These are phyloP conservation scores for Nepenthes mirabilis DNA, from an alignment of 148 eudicot genomes.

Conservation along the genomic window DNA sequence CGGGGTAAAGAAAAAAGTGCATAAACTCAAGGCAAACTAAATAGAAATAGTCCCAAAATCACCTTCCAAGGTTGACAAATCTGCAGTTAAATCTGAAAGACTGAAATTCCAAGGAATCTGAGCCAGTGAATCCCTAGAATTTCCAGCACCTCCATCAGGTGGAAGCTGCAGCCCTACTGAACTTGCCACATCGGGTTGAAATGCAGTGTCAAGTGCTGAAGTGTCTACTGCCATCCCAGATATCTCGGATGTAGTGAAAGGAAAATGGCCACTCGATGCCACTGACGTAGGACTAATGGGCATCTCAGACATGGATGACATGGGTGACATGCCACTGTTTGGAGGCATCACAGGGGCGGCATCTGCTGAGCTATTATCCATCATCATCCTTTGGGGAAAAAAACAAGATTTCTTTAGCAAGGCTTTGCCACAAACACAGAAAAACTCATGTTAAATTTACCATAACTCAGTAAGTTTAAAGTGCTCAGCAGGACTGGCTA, in stretches of 20 bases:
- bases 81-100: slow-evolving; percentile 93
- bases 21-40: no score
- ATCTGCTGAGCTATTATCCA: slow-evolving; percentile 47
- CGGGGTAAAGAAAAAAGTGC: no score
- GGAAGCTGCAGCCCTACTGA: slow-evolving; percentile 82
- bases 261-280: slow-evolving; percentile 87
- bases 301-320: slow-evolving; percentile 82
- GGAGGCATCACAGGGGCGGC: slow-evolving; percentile 56
- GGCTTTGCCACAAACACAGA: no score
- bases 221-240: slow-evolving; percentile 89
- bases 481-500: no score
- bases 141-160: slow-evolving; percentile 65
- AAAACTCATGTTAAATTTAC: no score
- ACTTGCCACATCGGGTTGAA: slow-evolving; percentile 78
- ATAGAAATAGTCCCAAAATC: slow-evolving; percentile 9
- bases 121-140: slow-evolving; percentile 69
- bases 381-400: slow-evolving; percentile 41
- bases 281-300: slow-evolving; percentile 89
- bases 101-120: slow-evolving; percentile 98
- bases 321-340: slow-evolving; percentile 52
- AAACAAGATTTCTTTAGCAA: neutral
- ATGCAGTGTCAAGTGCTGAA: slow-evolving; percentile 75
- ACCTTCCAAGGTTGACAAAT: slow-evolving; percentile 96
- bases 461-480: no score
- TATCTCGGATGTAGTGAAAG: slow-evolving; percentile 75